Base-by-base conservation (phyloP, 225 moss, liverwort and hornwort genomes). In the Takakia lepidozioides region DNA sequence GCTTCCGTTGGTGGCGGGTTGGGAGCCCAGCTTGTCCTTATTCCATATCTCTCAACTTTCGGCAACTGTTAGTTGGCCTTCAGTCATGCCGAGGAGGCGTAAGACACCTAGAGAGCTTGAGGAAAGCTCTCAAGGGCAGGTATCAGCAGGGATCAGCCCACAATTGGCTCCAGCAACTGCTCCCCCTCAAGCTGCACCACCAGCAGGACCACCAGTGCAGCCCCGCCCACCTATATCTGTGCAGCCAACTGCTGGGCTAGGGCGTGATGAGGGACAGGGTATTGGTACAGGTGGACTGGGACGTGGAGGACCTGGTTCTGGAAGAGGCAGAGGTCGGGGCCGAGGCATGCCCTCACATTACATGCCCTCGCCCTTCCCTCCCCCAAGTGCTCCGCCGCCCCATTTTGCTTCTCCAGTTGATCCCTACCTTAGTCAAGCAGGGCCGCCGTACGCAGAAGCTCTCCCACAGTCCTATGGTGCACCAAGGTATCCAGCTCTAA, bases 21-120 rank as follows among this genome's bases (percentile, higher is more conserved):
- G 41, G 40, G n/a, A 41, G 8, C n/a, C 18, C 41, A 0, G 10
- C 18, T 17, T 19, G 41, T 13, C 8, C 20, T 16, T 41, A 20
- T 41, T 41, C 32, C 20, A 20, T 16, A 41, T 17, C n/a, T 19
- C 4, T 19, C 19, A 19, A 41, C 41, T 2, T 48, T 17, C 25
- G 29, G 0, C n/a, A n/a, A n/a, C n/a, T n/a, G n/a, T n/a, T n/a
- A n/a, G n/a, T n/a, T n/a, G n/a, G n/a, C n/a, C n/a, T n/a, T 59
- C 36, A 77, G 60, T 55, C 58, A 93, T 93, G 93, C 88, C 88
- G 20, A 67, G 93, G 24, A 79, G 81, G 75, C 67, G 93, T 10
- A 88, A 82, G 55, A 93, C 88, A n/a, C 49, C 93, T 25, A 78
- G 76, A 67, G 93, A 86, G 39, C 59, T 83, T 2, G 93, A 88